Evolutionary conservation across 2,329 filamentous ascomycete species (phyloP).

Genomic region (Colletotrichum sp.): DNA sequence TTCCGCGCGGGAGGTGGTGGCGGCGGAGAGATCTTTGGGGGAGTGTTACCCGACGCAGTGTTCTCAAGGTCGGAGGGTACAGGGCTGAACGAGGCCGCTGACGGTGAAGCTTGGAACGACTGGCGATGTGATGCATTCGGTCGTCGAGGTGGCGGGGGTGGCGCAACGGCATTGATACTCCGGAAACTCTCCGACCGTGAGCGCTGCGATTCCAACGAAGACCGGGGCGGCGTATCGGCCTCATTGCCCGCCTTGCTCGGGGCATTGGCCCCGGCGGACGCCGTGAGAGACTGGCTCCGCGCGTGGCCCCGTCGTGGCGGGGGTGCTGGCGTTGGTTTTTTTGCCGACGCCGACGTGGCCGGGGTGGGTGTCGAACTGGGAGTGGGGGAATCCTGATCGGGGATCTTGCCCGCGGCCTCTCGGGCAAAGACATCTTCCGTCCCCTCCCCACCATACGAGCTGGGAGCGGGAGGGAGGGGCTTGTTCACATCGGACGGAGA

Average conservation of each 20-base stretch:
- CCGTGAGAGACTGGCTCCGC: constrained; percentile 39
- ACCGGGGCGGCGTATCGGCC: constrained; percentile 48
- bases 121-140: constrained; percentile 43
- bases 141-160: constrained; percentile 58
- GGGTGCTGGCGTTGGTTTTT: constrained; percentile 53
- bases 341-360: constrained; percentile 38
- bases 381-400: constrained; percentile 40
- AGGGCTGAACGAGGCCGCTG: neutral
- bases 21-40: constrained; percentile 36
- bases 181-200: constrained; percentile 53
- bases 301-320: constrained; percentile 54
- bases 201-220: constrained; percentile 55
- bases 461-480: constrained; percentile 62
- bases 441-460: constrained; percentile 51
- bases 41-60: neutral
- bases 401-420: constrained; percentile 57
- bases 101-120: constrained; percentile 8
- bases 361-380: constrained; percentile 33
- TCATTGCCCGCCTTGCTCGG: constrained; percentile 24
- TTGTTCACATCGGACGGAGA: constrained; percentile 62
- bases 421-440: constrained; percentile 58
- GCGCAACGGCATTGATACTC: constrained; percentile 49
- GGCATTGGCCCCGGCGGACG: constrained; percentile 20
- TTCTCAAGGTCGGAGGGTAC: neutral
- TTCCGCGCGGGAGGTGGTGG: constrained; percentile 52